Conservation (phyloP, 495 filamentous ascomycete genomes). For the Penicillium soppii region DNA sequence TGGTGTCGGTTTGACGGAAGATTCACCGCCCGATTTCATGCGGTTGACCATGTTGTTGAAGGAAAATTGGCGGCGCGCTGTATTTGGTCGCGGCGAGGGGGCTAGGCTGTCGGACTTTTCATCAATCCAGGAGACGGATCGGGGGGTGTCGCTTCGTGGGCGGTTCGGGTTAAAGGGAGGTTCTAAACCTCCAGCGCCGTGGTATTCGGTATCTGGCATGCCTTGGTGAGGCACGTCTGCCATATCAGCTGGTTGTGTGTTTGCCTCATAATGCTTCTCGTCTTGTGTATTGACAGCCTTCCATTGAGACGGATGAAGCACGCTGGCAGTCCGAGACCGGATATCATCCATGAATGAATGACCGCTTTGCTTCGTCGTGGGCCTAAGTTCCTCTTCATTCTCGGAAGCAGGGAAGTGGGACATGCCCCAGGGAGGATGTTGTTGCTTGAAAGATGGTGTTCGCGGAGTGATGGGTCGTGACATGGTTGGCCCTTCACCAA, state of each 20-base stretch:
- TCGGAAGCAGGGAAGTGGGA: slow-evolving; percentile 72
- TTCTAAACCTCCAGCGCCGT: slow-evolving; percentile 22
- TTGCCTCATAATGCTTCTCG: slow-evolving; percentile 12
- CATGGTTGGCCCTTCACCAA: slow-evolving; percentile 49
- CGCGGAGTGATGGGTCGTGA: slow-evolving; percentile 27
- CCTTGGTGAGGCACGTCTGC: slow-evolving; percentile 24
- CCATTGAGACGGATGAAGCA: slow-evolving; percentile 34
- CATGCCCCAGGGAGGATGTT: slow-evolving; percentile 86
- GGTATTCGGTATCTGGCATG: slow-evolving; percentile 46
- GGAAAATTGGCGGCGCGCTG: slow-evolving; percentile 76
- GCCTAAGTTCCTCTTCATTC: slow-evolving; percentile 35
- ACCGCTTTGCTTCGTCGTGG: slow-evolving; percentile 32
- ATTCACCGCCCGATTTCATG: slow-evolving; percentile 35
- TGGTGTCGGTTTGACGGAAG: slow-evolving; percentile 25
- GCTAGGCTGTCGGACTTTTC: slow-evolving; percentile 28
- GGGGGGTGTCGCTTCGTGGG: slow-evolving; percentile 34
- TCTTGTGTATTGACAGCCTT: slow-evolving; percentile 33
- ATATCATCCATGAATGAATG: slow-evolving; percentile 58
- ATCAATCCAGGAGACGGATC: slow-evolving; percentile 34
- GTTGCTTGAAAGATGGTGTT: slow-evolving; percentile 44
- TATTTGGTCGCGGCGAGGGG: slow-evolving; percentile 17
- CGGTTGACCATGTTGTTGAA: slow-evolving; percentile 79
- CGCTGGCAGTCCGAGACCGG: slow-evolving; percentile 46
- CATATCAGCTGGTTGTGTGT: slow-evolving; percentile 1
- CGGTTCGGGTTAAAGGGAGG: slow-evolving; percentile 15